Conservation (phyloP, 257 asterid species). For the Lavandula angustifolia region DNA sequence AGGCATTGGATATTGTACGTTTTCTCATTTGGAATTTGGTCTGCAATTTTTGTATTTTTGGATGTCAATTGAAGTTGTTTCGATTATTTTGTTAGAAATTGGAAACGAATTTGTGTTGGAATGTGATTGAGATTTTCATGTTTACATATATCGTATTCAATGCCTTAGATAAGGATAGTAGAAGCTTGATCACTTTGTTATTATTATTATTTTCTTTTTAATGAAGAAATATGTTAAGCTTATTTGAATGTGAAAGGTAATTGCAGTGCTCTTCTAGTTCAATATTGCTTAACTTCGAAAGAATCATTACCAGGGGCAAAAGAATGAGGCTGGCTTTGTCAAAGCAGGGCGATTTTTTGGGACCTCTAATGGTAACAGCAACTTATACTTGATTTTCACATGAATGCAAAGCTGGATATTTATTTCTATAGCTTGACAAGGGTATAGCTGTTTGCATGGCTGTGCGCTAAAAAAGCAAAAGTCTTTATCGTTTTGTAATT, state of each 20-base stretch:
- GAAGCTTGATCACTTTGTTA: slow-evolving; percentile 16
- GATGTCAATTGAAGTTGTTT: background rate
- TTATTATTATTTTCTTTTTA: background rate
- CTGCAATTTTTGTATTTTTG: background rate
- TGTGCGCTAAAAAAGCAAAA: slow-evolving; percentile 1
- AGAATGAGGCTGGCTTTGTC: slow-evolving; percentile 32
- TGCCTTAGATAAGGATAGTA: slow-evolving; percentile 7
- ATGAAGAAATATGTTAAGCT: slow-evolving; percentile 22
- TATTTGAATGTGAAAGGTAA: slow-evolving; percentile 7
- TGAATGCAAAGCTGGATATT: background rate
- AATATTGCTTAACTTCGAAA: slow-evolving; percentile 20
- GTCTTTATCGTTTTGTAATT: slow-evolving; percentile 5
- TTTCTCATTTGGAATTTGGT: background rate
- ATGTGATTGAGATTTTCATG: slow-evolving; percentile 7
- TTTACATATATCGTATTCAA: background rate
- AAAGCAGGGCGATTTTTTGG: slow-evolving; percentile 36
- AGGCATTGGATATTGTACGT: slow-evolving; percentile 32
- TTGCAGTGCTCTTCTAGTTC: slow-evolving; percentile 1
- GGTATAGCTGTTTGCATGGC: slow-evolving; percentile 2
- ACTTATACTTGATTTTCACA: slow-evolving; percentile 7
- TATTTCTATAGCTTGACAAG: background rate
- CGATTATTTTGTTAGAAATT: background rate
- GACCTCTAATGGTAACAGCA: slow-evolving; percentile 41
- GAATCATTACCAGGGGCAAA: slow-evolving; percentile 42
- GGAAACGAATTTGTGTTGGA: background rate